Base-by-base conservation (phyloP, 768 basidiomycete genomes). In the Russula lepida region DNA sequence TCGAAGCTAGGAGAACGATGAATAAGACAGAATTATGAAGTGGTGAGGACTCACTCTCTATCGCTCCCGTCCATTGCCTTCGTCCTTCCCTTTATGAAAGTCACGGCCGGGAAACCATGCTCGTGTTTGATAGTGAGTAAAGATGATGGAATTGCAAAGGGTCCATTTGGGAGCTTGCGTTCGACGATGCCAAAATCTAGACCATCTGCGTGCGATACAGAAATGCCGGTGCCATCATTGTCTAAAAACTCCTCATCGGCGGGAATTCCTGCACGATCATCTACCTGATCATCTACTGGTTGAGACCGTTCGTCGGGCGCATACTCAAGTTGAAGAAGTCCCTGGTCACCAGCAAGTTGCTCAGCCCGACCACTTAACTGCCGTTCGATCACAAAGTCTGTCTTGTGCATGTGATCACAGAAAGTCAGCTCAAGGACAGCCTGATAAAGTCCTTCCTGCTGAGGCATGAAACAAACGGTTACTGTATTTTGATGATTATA, bases 141-240 rank as follows among this genome's bases (percentile, higher is more conserved):
- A 43, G n/a, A 49, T 27, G n/a, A 25, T 7, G 52, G 57, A 6
- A 48, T 57, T 8, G 43, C 44, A 13, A 66, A 59, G 1, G 67
- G 70, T 15, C 28, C 50, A 8, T 58, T 48, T 1, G 74, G 76
- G 23, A 66, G 68, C 0, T 62, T 58, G 3, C 71, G 67, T n/a
- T 80, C 77, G 6, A 85, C 67, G 39, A 84, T 72, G 4, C 76
- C 82, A 55, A 85, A 81, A 66, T 86, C 77, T 13, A 81, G 68
- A 6, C 72, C 69, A 2, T 76, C 77, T 27, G 64, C 62, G 25
- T 48, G 51, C 9, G 54, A 55, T 50, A 67, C 66, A 3, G 73
- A 69, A 2, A 85, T 69, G 0, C 68, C 65, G 11, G 85, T 70
- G 0, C 80, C 81, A 49, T 84, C 73, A 55, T 81, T 82, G 63